Conservation (phyloP, 2,329 filamentous ascomycete species). For the Apiospora hydei region DNA sequence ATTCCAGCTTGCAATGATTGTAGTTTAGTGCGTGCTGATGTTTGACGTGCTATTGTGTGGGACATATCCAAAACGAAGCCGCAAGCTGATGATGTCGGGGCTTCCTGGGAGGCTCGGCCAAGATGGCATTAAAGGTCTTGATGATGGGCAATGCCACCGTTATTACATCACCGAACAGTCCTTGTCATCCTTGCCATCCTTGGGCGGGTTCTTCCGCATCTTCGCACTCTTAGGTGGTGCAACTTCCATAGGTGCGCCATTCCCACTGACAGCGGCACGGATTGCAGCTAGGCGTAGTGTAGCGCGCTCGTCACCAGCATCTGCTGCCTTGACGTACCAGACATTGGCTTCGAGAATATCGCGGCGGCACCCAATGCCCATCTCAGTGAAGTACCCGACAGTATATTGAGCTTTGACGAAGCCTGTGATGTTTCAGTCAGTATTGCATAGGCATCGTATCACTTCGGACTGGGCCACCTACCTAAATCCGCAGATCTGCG, state of each 20-base stretch:
- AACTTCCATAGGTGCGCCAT: conserved; percentile 62
- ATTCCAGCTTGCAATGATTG: not conserved
- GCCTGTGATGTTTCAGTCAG: conserved; percentile 50
- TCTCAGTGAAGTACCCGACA: conserved; percentile 96
- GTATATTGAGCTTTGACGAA: conserved; percentile 86
- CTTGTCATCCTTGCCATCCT: conserved; percentile 56
- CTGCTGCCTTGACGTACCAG: conserved; percentile 96
- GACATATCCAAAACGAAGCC: conserved; percentile 12
- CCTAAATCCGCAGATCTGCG: conserved; percentile 84
- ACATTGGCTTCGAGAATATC: conserved; percentile 97
- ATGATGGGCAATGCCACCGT: not conserved
- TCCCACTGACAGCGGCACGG: conserved; percentile 72
- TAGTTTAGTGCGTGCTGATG: not conserved
- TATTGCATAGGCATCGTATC: not conserved
- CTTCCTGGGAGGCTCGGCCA: not conserved
- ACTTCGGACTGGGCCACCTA: conserved; percentile 53
- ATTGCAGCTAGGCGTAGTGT: conserved; percentile 88
- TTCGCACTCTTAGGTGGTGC: conserved; percentile 59
- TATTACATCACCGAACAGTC: conserved; percentile 66
- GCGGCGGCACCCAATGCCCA: conserved; percentile 93
- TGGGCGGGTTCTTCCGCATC: conserved; percentile 53
- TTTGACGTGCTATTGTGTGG: not conserved
- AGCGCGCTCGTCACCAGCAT: conserved; percentile 88
- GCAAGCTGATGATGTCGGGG: not conserved
- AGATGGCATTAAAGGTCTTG: not conserved